Evolutionary conservation across 805 yeast genomes (phyloP).

Genomic region (Nakazawaea sp.): DNA sequence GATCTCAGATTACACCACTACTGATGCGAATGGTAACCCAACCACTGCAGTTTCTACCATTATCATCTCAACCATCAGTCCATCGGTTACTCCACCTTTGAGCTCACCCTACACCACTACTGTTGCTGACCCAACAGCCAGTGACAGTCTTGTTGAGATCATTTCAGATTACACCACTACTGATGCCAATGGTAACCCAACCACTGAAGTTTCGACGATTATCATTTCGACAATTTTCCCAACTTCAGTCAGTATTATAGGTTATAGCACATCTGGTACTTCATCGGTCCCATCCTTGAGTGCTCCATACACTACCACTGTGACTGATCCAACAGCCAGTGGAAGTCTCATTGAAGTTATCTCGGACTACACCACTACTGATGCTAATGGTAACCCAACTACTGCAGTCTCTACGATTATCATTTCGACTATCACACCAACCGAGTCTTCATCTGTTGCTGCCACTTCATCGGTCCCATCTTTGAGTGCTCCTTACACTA

Average conservation of each 20-base stretch:
- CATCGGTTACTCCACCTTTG: no score
- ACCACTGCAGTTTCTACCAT: conserved; percentile 1
- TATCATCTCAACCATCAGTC: not conserved
- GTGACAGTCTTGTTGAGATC: conserved; percentile 2
- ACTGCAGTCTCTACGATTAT: not conserved
- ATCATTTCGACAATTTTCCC: not conserved
- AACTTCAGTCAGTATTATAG: no score
- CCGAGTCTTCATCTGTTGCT: no score
- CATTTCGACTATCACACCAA: not conserved
- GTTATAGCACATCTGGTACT: no score
- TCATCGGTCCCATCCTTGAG: not conserved
- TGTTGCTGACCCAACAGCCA: no score
- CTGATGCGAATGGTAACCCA: not conserved
- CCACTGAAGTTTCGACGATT: conserved; percentile 1
- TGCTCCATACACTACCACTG: not conserved
- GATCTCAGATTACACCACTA: conserved; percentile 2
- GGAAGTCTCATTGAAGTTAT: conserved; percentile 2
- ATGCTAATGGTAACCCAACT: conserved; percentile 1
- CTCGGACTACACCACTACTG: conserved; percentile 1
- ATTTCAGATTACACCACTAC: conserved; percentile 2
- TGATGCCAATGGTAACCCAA: not conserved
- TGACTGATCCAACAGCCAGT: no score
- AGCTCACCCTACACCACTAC: no score
- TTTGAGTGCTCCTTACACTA: no score
- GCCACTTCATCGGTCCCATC: not conserved